A percentile compares a stretch with the other conserved stretches of the same genome.
Conservation (phyloP, 2,329 filamentous ascomycete species). For the Ceratocystis colombiana region DNA sequence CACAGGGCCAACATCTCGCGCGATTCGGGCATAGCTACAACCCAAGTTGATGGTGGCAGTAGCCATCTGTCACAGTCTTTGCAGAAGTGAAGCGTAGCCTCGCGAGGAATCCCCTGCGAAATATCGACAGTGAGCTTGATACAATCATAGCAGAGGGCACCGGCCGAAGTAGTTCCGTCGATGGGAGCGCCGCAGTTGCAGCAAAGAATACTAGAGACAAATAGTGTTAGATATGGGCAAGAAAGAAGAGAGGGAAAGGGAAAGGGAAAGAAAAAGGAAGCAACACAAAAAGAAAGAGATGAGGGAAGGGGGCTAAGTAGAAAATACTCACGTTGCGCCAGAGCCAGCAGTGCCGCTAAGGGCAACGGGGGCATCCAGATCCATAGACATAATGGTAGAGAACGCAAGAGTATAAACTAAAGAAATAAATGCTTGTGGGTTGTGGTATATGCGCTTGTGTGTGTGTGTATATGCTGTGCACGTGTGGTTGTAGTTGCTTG, state of each 20-base stretch:
- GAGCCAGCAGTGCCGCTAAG: constrained; percentile 31
- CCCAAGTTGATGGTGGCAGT: constrained; percentile 74
- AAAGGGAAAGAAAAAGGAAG: not conserved
- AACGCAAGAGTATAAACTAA: not conserved
- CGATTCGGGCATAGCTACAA: constrained; percentile 74
- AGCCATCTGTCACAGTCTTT: constrained; percentile 92
- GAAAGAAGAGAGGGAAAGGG: constrained; percentile 17
- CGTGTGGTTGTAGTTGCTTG: not conserved
- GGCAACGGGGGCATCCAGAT: constrained; percentile 38
- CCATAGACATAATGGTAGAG: constrained; percentile 34
- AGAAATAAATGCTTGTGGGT: not conserved
- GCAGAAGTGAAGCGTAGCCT: constrained; percentile 84
- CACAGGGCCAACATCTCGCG: constrained; percentile 88
- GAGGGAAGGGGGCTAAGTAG: not conserved
- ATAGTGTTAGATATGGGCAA: not conserved
- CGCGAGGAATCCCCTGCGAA: constrained; percentile 79
- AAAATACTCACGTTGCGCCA: constrained; percentile 35
- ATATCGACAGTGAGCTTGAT: constrained; percentile 92
- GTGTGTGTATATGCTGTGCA: not conserved
- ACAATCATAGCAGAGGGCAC: constrained; percentile 91
- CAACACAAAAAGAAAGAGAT: not conserved
- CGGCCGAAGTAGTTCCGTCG: constrained; percentile 75
- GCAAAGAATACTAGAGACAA: constrained; percentile 65
- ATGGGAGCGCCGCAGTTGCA: constrained; percentile 96
- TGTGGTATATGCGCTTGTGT: not conserved